These are phyloP conservation scores for Neurospora cerealis DNA, from an alignment of 495 filamentous ascomycete genomes.

Conservation along the genomic window DNA sequence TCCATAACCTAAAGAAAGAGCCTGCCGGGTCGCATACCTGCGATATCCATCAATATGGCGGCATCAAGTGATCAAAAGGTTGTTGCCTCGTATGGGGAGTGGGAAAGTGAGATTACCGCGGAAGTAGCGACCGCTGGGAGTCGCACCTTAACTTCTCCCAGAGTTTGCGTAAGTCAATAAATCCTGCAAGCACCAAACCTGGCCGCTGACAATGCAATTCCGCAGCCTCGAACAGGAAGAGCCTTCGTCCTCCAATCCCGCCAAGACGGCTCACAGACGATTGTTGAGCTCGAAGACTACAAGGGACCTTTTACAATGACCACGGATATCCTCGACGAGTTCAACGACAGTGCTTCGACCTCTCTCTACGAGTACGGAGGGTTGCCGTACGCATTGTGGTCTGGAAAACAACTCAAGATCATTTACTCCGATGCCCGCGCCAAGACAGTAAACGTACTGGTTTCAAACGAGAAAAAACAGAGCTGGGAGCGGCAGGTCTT, in stretches of 20 bases:
- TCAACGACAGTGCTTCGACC: slow-evolving; percentile 20
- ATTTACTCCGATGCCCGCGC: slow-evolving; percentile 31
- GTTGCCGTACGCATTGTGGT: slow-evolving; percentile 20
- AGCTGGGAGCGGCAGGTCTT: slow-evolving; percentile 10
- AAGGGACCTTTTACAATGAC: slow-evolving; percentile 6
- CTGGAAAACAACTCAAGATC: slow-evolving; percentile 22
- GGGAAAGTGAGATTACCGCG: slow-evolving; percentile 34
- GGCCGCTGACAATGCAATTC: neutral
- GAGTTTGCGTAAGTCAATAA: slow-evolving; percentile 14
- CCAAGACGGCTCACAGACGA: slow-evolving; percentile 14
- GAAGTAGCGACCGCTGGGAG: slow-evolving; percentile 26
- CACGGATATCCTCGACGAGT: slow-evolving; percentile 24
- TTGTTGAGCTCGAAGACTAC: slow-evolving; percentile 21
- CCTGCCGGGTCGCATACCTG: neutral
- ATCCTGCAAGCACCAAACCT: neutral
- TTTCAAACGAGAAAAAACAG: slow-evolving; percentile 9
- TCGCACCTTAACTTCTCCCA: slow-evolving; percentile 14
- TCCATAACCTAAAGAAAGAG: too few relatives aligned
- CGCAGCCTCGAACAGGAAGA: slow-evolving; percentile 16
- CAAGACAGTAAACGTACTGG: slow-evolving; percentile 27
- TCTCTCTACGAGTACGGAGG: slow-evolving; percentile 39
- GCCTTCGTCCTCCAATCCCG: slow-evolving; percentile 32
- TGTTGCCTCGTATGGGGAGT: slow-evolving; percentile 31
- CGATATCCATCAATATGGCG: neutral
- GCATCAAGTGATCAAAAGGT: neutral